Base-by-base conservation (phyloP, 352 stramenopile species). In the Globisporangium cederbergense region DNA sequence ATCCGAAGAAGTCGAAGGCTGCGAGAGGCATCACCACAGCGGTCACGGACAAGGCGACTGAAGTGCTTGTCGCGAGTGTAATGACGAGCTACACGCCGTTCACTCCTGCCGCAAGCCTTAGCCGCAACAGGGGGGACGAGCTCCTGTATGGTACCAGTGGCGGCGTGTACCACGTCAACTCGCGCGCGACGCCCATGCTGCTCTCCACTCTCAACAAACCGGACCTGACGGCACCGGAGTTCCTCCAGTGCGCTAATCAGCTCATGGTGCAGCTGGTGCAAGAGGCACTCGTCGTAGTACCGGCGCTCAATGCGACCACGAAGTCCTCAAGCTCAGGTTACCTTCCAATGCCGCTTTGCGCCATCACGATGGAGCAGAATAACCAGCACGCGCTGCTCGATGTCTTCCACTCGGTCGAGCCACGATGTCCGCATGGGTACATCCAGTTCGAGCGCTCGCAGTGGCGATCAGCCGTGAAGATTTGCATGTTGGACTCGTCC, bases 201-300 rank as follows among this genome's bases (percentile, higher is more conserved):
- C 50, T 72, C 25, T 55, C 62, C 28, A 67, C 68, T 20, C 43
- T 72, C 7, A 54, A 64, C 45, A 62, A 58, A 14, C 34, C 50
- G 2, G 53, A 68, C 16, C 67, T 65, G 3, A 66, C 32, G 2
- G 46, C 63, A 18, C 22, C 45, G 3, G 71, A 52, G 14, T 81
- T 81, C 45, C 66, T 67, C 11, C 66, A 47, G 3, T 68, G 69
- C 38, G 68, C 67, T 6, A 66, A 70, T 30, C 72, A 73, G 22
- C 64, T 77, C 38, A 79, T 79, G 65, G 65, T 64, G 22, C 51
- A 74, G 40, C 57, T 77, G 11, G 25, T 79, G 9, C 67, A 79
- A 14, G 72, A 82, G 42, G 62, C 75, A n/a, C 51, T 82, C 1
- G 60, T 65, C 22, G 72, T 66, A 60, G 56, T 72, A 25, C 71